Percentiles rank a stretch among this genome's conserved stretches.
phyloP scores from a whole-genome alignment of 257 asterid species.

The Handroanthus guayacan region DNA sequence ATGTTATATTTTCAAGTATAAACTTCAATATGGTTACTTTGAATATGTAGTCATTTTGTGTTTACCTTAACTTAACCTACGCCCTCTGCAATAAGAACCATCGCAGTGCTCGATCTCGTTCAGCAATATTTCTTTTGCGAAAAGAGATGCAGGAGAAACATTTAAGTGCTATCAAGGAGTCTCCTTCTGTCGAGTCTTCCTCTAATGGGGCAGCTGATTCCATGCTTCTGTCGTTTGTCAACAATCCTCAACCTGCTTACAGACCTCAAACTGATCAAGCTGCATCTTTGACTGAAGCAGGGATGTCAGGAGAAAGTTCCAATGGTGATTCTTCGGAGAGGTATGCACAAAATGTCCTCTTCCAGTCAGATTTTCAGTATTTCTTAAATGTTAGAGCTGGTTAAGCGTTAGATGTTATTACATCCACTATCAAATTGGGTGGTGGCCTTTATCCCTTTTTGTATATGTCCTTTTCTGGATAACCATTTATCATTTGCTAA shows the following conservation, averaged over 20 bases:
- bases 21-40: background rate
- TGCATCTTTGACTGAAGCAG: conserved; percentile 40
- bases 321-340: conserved; percentile 49
- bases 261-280: conserved; percentile 44
- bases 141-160: conserved; percentile 53
- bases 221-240: conserved; percentile 56
- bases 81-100: conserved; percentile 58
- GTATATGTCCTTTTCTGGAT: background rate
- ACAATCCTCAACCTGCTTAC: conserved; percentile 40
- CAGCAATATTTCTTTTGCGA: conserved; percentile 53
- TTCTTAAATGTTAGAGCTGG: background rate
- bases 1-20: background rate
- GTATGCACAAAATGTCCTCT: conserved; percentile 38
- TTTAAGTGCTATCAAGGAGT: conserved; percentile 45
- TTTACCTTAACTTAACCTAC: conserved; percentile 56
- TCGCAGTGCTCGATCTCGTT: conserved; percentile 43
- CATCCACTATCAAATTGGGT: background rate
- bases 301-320: conserved; percentile 38
- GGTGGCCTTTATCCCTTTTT: background rate
- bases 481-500: conserved; percentile 6
- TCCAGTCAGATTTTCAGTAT: background rate
- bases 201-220: conserved; percentile 47
- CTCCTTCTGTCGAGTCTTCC: conserved; percentile 47
- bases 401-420: background rate
- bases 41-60: conserved; percentile 18